phyloP scores from a whole-genome alignment of 495 filamentous ascomycete genomes.

The Aspergillus heteromorphus region DNA sequence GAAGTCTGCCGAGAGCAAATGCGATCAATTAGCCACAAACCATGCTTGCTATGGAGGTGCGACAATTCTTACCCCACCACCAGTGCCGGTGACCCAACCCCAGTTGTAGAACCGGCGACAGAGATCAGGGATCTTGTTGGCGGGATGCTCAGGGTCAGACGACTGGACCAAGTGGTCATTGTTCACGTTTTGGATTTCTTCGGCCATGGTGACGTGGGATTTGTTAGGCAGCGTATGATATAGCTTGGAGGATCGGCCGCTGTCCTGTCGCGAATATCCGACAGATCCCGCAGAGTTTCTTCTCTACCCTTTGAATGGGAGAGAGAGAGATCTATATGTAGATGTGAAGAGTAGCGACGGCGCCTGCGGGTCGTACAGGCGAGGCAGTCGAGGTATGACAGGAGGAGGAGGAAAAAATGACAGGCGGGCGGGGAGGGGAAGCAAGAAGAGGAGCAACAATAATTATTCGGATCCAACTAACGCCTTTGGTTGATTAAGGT shows the following conservation, averaged over 20 bases:
- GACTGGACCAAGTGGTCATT: conserved; percentile 72
- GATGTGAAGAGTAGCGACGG: not conserved
- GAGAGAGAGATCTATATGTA: not conserved
- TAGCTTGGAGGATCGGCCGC: not conserved
- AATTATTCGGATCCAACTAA: not conserved
- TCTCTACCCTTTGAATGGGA: not conserved
- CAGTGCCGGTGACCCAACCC: conserved; percentile 97
- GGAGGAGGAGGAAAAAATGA: conserved; percentile 2
- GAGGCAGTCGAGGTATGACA: not conserved
- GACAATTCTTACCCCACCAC: conserved; percentile 58
- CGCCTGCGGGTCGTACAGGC: not conserved
- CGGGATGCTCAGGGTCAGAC: conserved; percentile 68
- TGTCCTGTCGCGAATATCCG: not conserved
- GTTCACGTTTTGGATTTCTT: conserved; percentile 30
- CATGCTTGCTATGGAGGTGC: conserved; percentile 1
- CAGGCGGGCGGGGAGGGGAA: conserved; percentile 6
- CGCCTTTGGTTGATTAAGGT: not conserved
- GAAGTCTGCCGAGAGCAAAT: conserved; percentile 48
- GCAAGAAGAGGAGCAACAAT: too few relatives aligned
- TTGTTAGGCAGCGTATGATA: not conserved
- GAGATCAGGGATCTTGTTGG: conserved; percentile 86
- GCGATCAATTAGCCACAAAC: not conserved
- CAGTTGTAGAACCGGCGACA: conserved; percentile 91
- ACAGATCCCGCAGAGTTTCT: not conserved
- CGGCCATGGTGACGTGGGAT: conserved; percentile 19